Evolutionary conservation across 2,329 filamentous ascomycete genomes (phyloP), one percentile per base, ranked within the genome.

Genomic region (Tothia fuscella): DNA sequence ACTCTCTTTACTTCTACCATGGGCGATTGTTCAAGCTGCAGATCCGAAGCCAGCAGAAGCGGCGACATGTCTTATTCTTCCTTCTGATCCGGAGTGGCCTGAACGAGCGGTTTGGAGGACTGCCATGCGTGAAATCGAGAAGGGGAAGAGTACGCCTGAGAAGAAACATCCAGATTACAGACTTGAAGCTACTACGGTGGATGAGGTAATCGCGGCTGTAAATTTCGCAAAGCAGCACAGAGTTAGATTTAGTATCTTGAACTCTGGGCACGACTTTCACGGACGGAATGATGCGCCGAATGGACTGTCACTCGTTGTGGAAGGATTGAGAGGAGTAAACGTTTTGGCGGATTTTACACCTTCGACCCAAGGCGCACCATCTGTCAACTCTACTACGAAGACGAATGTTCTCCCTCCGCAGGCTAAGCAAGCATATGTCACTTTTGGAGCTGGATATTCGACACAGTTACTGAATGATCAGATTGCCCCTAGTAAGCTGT

Each of bases 181-280:
- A 38, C 14, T 43, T n/a, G 34, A 37, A 3, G 41, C 33, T 14
- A 30, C 33, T 5, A 16, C 41, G 12, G 14, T 32, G 10, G 35
- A 19, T 30, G 41, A 43, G n/a, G 41, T 43, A n/a, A 3, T 19
- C 12, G 33, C 32, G 4, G 41, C 41, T 12, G 21, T 43, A 3
- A 31, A 37, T 4, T 43, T 43, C n/a, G 41, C 34, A 7, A 16
- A 13, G 4, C 14, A 22, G 9, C 24, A 43, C 12, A 43, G 40
- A 16, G 28, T 43, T 38, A 32, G 41, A 20, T 17, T 43, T 12
- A 30, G 24, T 13, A 43, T 43, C 20, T 20, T 43, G 3, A 43
- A 43, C 17, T 30, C 24, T 5, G 41, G 41, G 16, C 41, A 43
- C 19, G 41, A 43, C 16, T 44, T 43, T 33, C 37, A 29, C 16